Evolutionary conservation across 345 rosid genomes (phyloP), one percentile per base, ranked within the genome.

Genomic region (Populus deltoides): DNA sequence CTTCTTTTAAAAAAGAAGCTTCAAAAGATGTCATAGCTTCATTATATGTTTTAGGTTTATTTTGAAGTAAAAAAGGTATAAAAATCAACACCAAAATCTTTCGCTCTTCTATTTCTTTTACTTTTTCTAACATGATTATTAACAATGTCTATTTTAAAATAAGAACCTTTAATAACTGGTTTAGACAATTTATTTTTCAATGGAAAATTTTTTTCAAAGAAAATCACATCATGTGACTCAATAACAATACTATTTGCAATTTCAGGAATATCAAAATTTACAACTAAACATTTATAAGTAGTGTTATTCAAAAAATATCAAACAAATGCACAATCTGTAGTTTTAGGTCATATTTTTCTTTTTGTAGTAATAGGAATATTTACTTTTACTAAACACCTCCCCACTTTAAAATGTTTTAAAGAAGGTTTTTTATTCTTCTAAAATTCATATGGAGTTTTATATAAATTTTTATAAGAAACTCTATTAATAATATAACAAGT

Each of bases 181-280:
- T 10, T 15, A 55, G 2, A 12, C 0, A 11, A 17, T 7, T 16
- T 1, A 5, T 69, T 20, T 38, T 70, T 49, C 29, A 6, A 25
- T 25, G 68, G 39, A 39, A 70, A 70, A 3, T 20, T 53, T 36
- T 69, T 70, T 57, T 77, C n/a, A 69, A 76, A 68, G 10, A 76
- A 68, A 4, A 13, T 27, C 2, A 47, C 49, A 41, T 76, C 73
- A 13, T 6, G 0, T 8, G 45, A 67, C 7, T 49, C 51, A 29
- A 35, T 33, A 11, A 76, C 68, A 20, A 12, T 47, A 51, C 18
- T 66, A 49, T 41, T 38, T 29, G 20, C 1, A 9, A 73, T 73
- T 17, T 75, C 8, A 24, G 4, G 25, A 29, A 63, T 12, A 4
- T 73, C 22, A 1, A 18, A 47, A 15, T 36, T 53, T 29, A 68